phyloP scores from a whole-genome alignment of 2,329 filamentous ascomycete genomes.

The Diaporthe sp. region DNA sequence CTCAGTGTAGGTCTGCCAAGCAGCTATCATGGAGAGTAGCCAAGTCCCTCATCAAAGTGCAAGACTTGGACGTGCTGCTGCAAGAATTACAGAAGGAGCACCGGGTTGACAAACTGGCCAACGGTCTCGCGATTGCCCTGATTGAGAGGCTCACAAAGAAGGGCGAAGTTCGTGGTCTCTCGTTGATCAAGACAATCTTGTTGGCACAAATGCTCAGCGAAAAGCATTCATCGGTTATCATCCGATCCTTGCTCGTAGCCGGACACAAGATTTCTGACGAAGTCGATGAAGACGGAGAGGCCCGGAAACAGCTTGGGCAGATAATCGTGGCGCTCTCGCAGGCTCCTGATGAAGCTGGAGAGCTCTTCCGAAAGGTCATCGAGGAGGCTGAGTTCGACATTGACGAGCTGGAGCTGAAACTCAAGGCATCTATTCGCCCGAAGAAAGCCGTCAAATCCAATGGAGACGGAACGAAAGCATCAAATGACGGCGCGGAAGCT shows the following conservation, averaged over 20 bases:
- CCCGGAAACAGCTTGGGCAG: constrained; percentile 74
- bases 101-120: constrained; percentile 77
- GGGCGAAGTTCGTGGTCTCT: constrained; percentile 68
- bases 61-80: constrained; percentile 70
- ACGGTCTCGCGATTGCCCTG: constrained; percentile 77
- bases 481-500: constrained; percentile 53
- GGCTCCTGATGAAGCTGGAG: constrained; percentile 67
- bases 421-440: constrained; percentile 77
- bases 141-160: constrained; percentile 73
- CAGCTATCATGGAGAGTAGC: constrained; percentile 78
- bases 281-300: constrained; percentile 65
- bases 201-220: constrained; percentile 71
- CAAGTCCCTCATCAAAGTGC: constrained; percentile 75
- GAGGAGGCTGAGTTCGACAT: constrained; percentile 78
- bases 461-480: constrained; percentile 62
- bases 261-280: constrained; percentile 69
- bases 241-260: constrained; percentile 74
- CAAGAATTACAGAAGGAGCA: constrained; percentile 73
- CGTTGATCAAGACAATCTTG: constrained; percentile 72
- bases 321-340: constrained; percentile 76
- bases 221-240: constrained; percentile 72
- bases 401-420: constrained; percentile 79
- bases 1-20: constrained; percentile 80
- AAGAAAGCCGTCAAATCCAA: constrained; percentile 52
- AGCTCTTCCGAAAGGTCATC: constrained; percentile 76